Evolutionary conservation across 2,329 filamentous ascomycete species (phyloP), one percentile per base, ranked within the genome.

Genomic region (Alternaria triticimaculans): DNA sequence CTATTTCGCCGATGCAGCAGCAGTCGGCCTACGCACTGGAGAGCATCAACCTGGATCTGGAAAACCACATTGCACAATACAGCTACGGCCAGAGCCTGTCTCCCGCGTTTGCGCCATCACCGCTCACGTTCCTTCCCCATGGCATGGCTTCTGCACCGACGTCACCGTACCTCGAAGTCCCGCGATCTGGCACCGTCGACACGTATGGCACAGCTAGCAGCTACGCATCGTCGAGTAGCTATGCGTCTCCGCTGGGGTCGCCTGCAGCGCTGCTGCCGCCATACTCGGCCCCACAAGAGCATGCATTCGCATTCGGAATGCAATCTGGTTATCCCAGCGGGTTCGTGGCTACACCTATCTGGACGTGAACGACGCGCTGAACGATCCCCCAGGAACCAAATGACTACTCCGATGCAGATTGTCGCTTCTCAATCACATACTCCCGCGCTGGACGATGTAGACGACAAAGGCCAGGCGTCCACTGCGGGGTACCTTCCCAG

Each of bases 51-150:
- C 65, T 82, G 55, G 79, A 81, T 43, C 65, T 81, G 12, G 78
- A 79, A 45, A 78, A 79, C 56, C 78, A 80, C 25, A 79, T 84
- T 44, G 80, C 76, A 33, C 75, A 80, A 55, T 80, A 80, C 63
- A 78, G 75, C 62, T 81, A 80, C 55, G 77, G 78, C 5, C 78
- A 79, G 55, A 84, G 82, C 63, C 75, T 84, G 8, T 84, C 82
- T 65, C 84, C 84, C n/a, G 84, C 83, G 0, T 85, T 85, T 71
- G 82, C 82, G 7, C 83, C 84, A 8, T 82, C 83, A 10, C 80
- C 81, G 21, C 76, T 83, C 23, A 79, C 76, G 26, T 81, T 83
- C 60, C 68, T 78, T 51, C 77, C 81, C 20, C 51, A 72, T 48
- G 77, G 78, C 33, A 64, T 79, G 71, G 45, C 73, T 59, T 72